Conservation (phyloP, 2,329 filamentous ascomycete species). For the Exophiala oligosperma region DNA sequence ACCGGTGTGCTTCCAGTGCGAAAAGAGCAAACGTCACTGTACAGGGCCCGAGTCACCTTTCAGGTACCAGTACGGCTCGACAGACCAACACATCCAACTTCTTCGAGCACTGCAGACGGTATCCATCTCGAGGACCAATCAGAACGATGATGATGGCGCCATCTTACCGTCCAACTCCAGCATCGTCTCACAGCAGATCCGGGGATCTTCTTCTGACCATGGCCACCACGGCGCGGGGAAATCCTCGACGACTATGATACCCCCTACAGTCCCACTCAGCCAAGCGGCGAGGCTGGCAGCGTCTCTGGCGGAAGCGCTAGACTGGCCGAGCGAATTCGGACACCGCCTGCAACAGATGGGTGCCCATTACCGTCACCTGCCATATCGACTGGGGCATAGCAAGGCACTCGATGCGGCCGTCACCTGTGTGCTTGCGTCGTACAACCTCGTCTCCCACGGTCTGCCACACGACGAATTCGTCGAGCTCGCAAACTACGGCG, state of each 20-base stretch:
- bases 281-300: neutral
- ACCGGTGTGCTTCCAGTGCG: slow-evolving; percentile 7
- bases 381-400: slow-evolving; percentile 4
- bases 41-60: slow-evolving; percentile 10
- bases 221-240: neutral
- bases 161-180: neutral
- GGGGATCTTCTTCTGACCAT: neutral
- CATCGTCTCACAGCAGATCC: neutral
- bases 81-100: slow-evolving; percentile 3
- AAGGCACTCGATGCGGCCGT: slow-evolving; percentile 7
- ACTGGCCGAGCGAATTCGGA: slow-evolving; percentile 3
- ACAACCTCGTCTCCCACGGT: neutral
- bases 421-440: slow-evolving; percentile 7
- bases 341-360: slow-evolving; percentile 7
- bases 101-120: slow-evolving; percentile 3
- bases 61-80: slow-evolving; percentile 9
- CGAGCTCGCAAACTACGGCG: slow-evolving; percentile 2
- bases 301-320: neutral
- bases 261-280: neutral
- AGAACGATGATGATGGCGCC: neutral
- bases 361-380: neutral
- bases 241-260: neutral
- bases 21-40: slow-evolving; percentile 15
- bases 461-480: slow-evolving; percentile 1
- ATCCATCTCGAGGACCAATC: neutral